phyloP scores from a whole-genome alignment of 2,329 filamentous ascomycete species.

The Tolypocladium capitatum region DNA sequence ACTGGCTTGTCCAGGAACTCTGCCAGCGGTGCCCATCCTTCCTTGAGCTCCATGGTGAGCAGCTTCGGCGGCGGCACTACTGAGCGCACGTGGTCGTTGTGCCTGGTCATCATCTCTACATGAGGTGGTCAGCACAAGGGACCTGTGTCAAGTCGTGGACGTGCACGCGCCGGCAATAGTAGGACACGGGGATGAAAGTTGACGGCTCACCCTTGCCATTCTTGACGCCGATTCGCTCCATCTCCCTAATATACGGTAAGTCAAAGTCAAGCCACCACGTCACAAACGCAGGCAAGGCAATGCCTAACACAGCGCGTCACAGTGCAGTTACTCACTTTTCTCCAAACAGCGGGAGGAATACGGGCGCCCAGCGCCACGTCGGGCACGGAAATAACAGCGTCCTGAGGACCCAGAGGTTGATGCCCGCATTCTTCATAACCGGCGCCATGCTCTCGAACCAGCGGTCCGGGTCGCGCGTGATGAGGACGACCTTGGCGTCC shows the following conservation, averaged over 20 bases:
- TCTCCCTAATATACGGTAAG: not conserved
- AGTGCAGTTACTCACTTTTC: not conserved
- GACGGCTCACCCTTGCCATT: not conserved
- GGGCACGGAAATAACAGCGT: slow-evolving; percentile 5
- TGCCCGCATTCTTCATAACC: slow-evolving; percentile 5
- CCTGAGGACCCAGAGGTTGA: not conserved
- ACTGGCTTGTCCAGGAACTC: slow-evolving; percentile 12
- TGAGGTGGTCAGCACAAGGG: not conserved
- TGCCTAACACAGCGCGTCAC: not conserved
- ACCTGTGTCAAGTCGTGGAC: no score
- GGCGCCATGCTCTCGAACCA: slow-evolving; percentile 20
- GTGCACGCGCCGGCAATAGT: no score
- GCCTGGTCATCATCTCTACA: not conserved
- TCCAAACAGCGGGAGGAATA: not conserved
- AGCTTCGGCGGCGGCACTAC: not conserved
- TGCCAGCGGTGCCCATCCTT: slow-evolving; percentile 17
- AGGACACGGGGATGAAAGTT: not conserved
- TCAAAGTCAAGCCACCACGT: not conserved
- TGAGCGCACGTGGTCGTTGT: slow-evolving; percentile 2
- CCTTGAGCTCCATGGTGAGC: slow-evolving; percentile 4
- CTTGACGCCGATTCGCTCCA: not conserved
- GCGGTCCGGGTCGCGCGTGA: slow-evolving; percentile 20
- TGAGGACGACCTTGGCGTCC: slow-evolving; percentile 31
- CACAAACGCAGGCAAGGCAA: no score
- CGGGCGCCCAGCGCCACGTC: slow-evolving; percentile 5